Percentiles rank a stretch among this genome's conserved stretches.
phyloP scores from a whole-genome alignment of 208 protist species.

The Crithidia bombi region DNA sequence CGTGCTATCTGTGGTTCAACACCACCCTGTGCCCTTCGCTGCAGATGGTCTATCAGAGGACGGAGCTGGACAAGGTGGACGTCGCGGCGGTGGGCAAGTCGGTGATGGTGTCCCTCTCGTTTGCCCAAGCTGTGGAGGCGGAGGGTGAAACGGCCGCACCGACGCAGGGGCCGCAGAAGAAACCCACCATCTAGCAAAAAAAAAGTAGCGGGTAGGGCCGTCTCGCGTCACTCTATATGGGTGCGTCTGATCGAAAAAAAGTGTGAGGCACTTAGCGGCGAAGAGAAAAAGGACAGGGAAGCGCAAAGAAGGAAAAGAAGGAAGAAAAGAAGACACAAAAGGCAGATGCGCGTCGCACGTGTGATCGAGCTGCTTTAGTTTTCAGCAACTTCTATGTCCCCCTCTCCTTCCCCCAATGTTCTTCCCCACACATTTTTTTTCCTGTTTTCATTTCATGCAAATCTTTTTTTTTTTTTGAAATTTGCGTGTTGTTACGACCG shows the following conservation, averaged over 20 bases:
- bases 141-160: background rate
- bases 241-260: too few relatives aligned
- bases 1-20: slow-evolving; percentile 53
- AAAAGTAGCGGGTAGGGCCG: too few relatives aligned
- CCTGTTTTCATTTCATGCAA: background rate
- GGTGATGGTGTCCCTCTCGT: slow-evolving; percentile 15
- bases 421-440: background rate
- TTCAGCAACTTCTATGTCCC: too few relatives aligned
- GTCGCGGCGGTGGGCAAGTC: slow-evolving; percentile 25
- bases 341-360: too few relatives aligned
- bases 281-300: too few relatives aligned
- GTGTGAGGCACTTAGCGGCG: too few relatives aligned
- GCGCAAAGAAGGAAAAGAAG: too few relatives aligned
- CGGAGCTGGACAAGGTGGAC: slow-evolving; percentile 36
- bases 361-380: too few relatives aligned
- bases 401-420: too few relatives aligned
- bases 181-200: background rate
- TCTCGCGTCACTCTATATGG: too few relatives aligned
- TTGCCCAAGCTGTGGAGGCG: background rate
- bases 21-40: slow-evolving; percentile 23
- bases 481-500: too few relatives aligned
- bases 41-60: slow-evolving; percentile 10
- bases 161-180: background rate
- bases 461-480: background rate
- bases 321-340: too few relatives aligned